These are phyloP conservation scores for Helenozyma rhizophorensis DNA, from an alignment of 805 yeast genomes.

Conservation along the genomic window DNA sequence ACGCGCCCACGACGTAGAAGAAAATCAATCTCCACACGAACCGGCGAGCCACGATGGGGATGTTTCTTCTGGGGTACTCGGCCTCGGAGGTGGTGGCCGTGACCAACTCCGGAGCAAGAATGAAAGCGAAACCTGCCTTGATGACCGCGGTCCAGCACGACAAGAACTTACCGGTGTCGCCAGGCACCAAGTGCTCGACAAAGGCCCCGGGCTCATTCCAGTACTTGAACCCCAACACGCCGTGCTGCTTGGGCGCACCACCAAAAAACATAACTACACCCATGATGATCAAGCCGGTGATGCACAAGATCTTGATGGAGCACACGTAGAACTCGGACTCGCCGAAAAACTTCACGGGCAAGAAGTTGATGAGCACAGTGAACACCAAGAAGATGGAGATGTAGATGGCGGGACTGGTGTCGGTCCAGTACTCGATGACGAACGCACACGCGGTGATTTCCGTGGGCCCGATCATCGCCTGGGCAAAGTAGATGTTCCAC, in stretches of 20 bases:
- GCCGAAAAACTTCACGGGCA: constrained; percentile 30
- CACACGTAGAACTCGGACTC: constrained; percentile 37
- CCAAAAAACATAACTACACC: constrained; percentile 36
- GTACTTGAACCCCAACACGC: constrained; percentile 44
- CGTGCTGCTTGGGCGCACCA: constrained; percentile 32
- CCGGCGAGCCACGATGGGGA: constrained; percentile 44
- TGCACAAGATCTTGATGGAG: constrained; percentile 26
- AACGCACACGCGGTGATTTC: constrained; percentile 42
- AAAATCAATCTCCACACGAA: constrained; percentile 2
- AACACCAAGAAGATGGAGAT: constrained; percentile 48
- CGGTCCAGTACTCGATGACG: constrained; percentile 32
- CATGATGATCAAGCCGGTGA: constrained; percentile 28
- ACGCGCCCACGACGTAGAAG: constrained; percentile 16
- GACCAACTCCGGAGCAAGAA: constrained; percentile 6
- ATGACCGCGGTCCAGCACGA: constrained; percentile 4
- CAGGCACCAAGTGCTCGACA: constrained; percentile 4
- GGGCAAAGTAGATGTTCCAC: constrained; percentile 32
- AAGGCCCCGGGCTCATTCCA: constrained; percentile 29
- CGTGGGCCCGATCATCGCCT: constrained; percentile 29
- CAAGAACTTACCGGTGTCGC: constrained; percentile 3
- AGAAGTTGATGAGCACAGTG: constrained; percentile 23
- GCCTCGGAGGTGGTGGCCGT: constrained; percentile 53
- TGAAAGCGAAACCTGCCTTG: constrained; percentile 4
- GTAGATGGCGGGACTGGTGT: constrained; percentile 44
- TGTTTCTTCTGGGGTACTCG: constrained; percentile 50